Percentiles rank a stretch among this genome's conserved stretches.
These are phyloP conservation scores for Phytophthora tubulina DNA, from an alignment of 352 stramenopile species.

Conservation along the genomic window DNA sequence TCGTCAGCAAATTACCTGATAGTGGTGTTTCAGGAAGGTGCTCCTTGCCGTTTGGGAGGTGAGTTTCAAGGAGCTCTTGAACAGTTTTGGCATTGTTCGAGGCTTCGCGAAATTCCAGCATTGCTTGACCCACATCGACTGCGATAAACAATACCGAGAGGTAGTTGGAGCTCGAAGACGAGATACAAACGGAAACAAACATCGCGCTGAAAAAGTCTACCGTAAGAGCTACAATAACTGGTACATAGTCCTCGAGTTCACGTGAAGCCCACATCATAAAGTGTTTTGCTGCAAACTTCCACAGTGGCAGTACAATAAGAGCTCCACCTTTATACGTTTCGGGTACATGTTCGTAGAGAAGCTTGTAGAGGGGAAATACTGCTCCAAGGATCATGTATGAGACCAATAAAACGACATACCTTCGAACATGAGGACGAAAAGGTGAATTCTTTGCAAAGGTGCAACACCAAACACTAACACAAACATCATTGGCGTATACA, in stretches of 20 bases:
- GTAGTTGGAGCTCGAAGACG: constrained; percentile 12
- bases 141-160: constrained; percentile 18
- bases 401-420: not conserved
- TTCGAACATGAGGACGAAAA: not conserved
- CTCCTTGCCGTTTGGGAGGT: not conserved
- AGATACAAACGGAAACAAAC: constrained; percentile 39
- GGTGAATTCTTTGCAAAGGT: constrained; percentile 14
- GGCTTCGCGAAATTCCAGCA: constrained; percentile 31
- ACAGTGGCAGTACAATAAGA: constrained; percentile 15
- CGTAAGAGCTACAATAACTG: constrained; percentile 21
- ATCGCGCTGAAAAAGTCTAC: constrained; percentile 39
- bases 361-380: constrained; percentile 26
- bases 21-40: too few relatives aligned
- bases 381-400: constrained; percentile 10
- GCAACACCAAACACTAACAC: not conserved
- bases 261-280: constrained; percentile 19
- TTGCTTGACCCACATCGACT: constrained; percentile 5
- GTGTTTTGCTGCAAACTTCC: constrained; percentile 32
- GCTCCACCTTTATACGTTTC: not conserved
- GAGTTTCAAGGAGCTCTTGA: constrained; percentile 4
- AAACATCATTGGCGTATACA: constrained; percentile 20
- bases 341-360: constrained; percentile 19
- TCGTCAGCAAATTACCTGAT: not conserved
- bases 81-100: constrained; percentile 9
- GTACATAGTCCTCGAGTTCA: constrained; percentile 28